A percentile compares a stretch with the other conserved stretches of the same genome.
Conservation (phyloP, 2,329 filamentous ascomycete species). For the Arthroderma uncinatum region DNA sequence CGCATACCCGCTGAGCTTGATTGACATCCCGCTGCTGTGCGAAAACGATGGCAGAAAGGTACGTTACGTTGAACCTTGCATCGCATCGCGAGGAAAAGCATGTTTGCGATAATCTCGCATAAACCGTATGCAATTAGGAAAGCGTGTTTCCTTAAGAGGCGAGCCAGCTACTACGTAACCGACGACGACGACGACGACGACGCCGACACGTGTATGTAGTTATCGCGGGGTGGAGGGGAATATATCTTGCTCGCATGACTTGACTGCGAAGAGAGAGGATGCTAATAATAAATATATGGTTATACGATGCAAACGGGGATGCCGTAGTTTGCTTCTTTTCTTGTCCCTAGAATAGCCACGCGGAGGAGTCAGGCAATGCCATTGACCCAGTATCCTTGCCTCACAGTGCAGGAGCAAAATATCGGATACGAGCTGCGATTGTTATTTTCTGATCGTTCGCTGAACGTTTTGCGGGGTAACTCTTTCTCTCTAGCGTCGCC, state of each 20-base stretch:
- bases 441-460: neutral
- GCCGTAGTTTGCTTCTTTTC: neutral
- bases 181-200: too few relatives aligned
- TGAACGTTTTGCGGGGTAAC: neutral
- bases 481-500: neutral
- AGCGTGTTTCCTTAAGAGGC: neutral
- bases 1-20: constrained; percentile 3
- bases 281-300: constrained; percentile 3
- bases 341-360: neutral
- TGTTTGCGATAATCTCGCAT: neutral
- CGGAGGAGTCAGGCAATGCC: neutral
- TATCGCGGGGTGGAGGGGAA: neutral
- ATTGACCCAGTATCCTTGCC: neutral
- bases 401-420: neutral
- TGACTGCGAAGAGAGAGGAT: neutral
- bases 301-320: neutral
- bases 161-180: neutral
- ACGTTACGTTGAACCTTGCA: neutral
- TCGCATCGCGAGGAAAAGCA: neutral
- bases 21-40: neutral
- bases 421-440: neutral
- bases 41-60: neutral
- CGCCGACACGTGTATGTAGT: neutral
- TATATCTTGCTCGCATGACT: neutral
- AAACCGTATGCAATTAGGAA: neutral